phyloP scores from a whole-genome alignment of 2,329 filamentous ascomycete species.

The Pyricularia sp. region DNA sequence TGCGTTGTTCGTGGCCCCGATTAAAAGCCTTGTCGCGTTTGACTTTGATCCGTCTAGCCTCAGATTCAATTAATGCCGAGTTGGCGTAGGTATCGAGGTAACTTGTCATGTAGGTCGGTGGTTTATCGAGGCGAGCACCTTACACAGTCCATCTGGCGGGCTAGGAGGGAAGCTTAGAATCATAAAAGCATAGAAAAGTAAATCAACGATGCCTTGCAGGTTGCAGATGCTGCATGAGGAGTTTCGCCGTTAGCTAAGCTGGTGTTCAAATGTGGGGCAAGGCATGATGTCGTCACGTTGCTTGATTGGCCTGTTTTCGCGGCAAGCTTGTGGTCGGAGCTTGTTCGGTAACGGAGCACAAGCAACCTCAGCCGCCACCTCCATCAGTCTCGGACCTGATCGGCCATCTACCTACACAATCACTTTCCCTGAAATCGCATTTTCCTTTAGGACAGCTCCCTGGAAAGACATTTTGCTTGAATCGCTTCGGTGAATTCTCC shows the following conservation, averaged over 20 bases:
- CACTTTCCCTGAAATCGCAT: background rate
- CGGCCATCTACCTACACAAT: background rate
- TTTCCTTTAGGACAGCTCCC: background rate
- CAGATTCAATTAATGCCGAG: background rate
- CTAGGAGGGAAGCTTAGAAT: background rate
- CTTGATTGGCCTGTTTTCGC: slow-evolving; percentile 3
- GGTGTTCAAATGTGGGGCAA: background rate
- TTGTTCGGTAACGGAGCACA: background rate
- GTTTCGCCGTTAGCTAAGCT: slow-evolving; percentile 1
- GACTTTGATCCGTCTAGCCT: background rate
- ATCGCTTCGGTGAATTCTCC: background rate
- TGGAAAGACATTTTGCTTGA: background rate
- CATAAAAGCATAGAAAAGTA: background rate
- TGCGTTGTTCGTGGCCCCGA: background rate
- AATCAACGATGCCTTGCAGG: background rate
- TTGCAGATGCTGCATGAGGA: background rate
- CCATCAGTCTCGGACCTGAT: background rate
- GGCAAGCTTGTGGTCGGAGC: slow-evolving; percentile 5
- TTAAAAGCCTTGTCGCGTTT: background rate
- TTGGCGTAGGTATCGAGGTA: background rate
- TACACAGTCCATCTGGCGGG: background rate
- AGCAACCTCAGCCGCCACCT: background rate
- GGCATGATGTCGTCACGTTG: slow-evolving; percentile 5
- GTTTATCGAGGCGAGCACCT: background rate
- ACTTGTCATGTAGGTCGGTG: background rate